Conservation (phyloP, 1,284 basidiomycete species). For the Pulchroboletus neoregius region DNA sequence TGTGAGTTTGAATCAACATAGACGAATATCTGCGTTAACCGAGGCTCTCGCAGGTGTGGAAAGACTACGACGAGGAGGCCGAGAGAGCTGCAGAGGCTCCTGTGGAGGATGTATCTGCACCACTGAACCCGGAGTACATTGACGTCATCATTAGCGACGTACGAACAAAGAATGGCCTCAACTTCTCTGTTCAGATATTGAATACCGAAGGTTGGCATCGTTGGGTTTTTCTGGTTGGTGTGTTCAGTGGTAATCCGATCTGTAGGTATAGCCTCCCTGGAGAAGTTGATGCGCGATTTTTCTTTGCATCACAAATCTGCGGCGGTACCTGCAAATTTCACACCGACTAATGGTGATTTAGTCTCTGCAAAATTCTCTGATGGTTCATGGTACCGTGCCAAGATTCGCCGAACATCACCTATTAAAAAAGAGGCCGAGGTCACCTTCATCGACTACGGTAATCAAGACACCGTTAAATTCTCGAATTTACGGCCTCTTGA, state of each 20-base stretch:
- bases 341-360: slow-evolving; percentile 80
- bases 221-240: slow-evolving; percentile 2
- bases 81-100: slow-evolving; percentile 48
- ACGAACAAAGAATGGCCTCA: slow-evolving; percentile 69
- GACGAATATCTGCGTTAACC: neutral
- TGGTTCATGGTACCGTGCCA: slow-evolving; percentile 91
- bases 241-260: slow-evolving; percentile 3
- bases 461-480: slow-evolving; percentile 81
- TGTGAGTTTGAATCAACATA: slow-evolving; percentile 42
- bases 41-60: slow-evolving; percentile 64
- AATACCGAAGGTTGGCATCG: slow-evolving; percentile 71
- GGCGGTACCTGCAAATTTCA: slow-evolving; percentile 59
- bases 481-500: slow-evolving; percentile 78
- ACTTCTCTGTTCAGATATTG: slow-evolving; percentile 90
- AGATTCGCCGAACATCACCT: slow-evolving; percentile 75
- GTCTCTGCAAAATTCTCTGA: slow-evolving; percentile 90
- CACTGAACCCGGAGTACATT: slow-evolving; percentile 79
- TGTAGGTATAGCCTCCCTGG: slow-evolving; percentile 80
- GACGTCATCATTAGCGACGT: slow-evolving; percentile 93
- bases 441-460: slow-evolving; percentile 86
- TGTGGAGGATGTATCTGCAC: slow-evolving; percentile 43
- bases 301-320: slow-evolving; percentile 76
- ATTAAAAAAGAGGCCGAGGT: slow-evolving; percentile 88
- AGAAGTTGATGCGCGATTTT: slow-evolving; percentile 93
- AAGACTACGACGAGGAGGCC: slow-evolving; percentile 69